These are phyloP conservation scores for Graphilbum fragrans DNA, from an alignment of 2,329 filamentous ascomycete species.

Conservation along the genomic window DNA sequence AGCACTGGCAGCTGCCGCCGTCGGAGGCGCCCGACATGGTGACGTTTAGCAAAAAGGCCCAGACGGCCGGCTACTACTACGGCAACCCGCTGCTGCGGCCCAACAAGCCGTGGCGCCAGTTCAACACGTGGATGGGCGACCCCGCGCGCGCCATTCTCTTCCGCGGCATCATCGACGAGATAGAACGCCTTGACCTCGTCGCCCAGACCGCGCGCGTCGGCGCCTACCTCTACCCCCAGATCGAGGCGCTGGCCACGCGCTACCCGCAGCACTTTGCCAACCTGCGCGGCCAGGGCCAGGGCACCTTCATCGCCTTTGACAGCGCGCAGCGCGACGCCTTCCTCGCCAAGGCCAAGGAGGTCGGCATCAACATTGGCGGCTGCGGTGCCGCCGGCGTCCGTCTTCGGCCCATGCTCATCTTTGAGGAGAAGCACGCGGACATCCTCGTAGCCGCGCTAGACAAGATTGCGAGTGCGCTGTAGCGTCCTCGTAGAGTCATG, in stretches of 20 bases:
- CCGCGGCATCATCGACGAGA: constrained; percentile 73
- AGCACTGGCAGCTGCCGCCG: constrained; percentile 69
- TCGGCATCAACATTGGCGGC: constrained; percentile 81
- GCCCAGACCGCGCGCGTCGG: constrained; percentile 66
- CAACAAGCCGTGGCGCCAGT: constrained; percentile 90
- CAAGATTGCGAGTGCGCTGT: constrained; percentile 45
- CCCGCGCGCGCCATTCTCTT: constrained; percentile 75
- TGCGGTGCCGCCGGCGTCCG: constrained; percentile 64
- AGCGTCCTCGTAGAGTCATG: too few relatives aligned
- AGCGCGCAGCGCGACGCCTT: constrained; percentile 69
- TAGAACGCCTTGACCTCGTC: constrained; percentile 64
- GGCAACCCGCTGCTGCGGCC: constrained; percentile 67
- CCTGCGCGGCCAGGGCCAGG: constrained; percentile 74
- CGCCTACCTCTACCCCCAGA: constrained; percentile 61
- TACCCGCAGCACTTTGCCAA: constrained; percentile 73
- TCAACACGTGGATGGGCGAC: constrained; percentile 97
- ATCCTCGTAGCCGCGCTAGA: constrained; percentile 69
- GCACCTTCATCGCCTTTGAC: constrained; percentile 91
- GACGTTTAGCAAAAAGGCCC: constrained; percentile 91
- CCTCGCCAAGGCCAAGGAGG: constrained; percentile 62
- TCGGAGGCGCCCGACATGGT: constrained; percentile 74
- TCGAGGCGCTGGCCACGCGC: constrained; percentile 53
- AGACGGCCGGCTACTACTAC: constrained; percentile 88
- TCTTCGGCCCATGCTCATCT: constrained; percentile 80
- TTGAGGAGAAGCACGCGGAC: constrained; percentile 85